These are phyloP conservation scores for Hemisphaericaspora subhashii DNA, from an alignment of 1,139 yeast genomes.

Conservation along the genomic window DNA sequence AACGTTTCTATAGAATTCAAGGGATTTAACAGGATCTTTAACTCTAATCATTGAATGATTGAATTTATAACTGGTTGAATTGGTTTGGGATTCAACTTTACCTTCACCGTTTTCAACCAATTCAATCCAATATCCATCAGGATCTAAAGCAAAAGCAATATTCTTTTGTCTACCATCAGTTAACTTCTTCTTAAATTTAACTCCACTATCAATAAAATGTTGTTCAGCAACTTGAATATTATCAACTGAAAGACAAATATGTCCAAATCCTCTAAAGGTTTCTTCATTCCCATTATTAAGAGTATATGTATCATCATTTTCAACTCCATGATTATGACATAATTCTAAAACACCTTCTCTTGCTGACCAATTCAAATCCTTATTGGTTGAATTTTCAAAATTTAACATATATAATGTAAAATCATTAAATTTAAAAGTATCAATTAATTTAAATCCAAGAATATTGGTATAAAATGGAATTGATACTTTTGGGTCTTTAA, in stretches of 20 bases:
- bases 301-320: slow-evolving; percentile 55
- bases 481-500: slow-evolving; percentile 77
- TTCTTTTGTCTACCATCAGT: slow-evolving; percentile 88
- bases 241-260: slow-evolving; percentile 84
- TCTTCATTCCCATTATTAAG: slow-evolving; percentile 81
- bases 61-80: slow-evolving; percentile 53
- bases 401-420: slow-evolving; percentile 72
- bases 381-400: slow-evolving; percentile 49
- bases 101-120: slow-evolving; percentile 61
- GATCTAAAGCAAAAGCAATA: slow-evolving; percentile 93
- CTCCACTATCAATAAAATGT: slow-evolving; percentile 58
- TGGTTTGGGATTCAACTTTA: slow-evolving; percentile 40
- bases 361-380: slow-evolving; percentile 49
- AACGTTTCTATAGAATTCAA: slow-evolving; percentile 72
- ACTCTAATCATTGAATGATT: slow-evolving; percentile 95
- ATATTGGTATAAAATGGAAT: slow-evolving; percentile 70
- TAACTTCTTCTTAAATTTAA: slow-evolving; percentile 76
- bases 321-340: slow-evolving; percentile 78
- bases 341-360: slow-evolving; percentile 82
- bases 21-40: slow-evolving; percentile 74
- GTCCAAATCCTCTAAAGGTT: slow-evolving; percentile 91
- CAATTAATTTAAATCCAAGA: slow-evolving; percentile 71
- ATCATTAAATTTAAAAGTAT: slow-evolving; percentile 53
- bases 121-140: slow-evolving; percentile 97
- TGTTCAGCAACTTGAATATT: slow-evolving; percentile 66